phyloP scores from a whole-genome alignment of 106 monocot genomes.

The Dendrobium chrysotoxum region DNA sequence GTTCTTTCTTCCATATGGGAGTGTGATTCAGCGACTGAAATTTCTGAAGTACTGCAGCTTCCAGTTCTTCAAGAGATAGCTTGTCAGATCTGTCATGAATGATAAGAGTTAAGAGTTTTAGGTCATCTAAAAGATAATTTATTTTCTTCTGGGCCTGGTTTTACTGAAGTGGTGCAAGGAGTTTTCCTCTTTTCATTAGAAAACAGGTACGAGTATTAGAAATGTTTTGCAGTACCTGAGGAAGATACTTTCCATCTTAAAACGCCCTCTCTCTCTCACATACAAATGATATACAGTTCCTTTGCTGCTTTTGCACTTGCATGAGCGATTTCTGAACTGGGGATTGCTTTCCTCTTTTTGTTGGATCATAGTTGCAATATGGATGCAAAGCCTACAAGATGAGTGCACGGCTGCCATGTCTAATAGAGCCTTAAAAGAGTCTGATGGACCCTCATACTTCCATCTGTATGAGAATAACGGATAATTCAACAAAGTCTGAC shows the following conservation, averaged over 20 bases:
- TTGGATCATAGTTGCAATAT: constrained; percentile 60
- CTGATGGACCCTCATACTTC: constrained; percentile 84
- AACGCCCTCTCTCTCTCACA: constrained; percentile 79
- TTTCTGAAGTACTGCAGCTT: constrained; percentile 41
- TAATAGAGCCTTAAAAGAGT: constrained; percentile 84
- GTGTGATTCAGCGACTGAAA: constrained; percentile 50
- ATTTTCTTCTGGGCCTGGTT: not conserved
- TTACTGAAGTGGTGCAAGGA: not conserved
- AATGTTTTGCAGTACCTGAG: constrained; percentile 34
- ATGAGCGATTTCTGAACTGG: constrained; percentile 54
- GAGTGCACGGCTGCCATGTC: constrained; percentile 94
- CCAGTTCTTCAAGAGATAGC: constrained; percentile 39
- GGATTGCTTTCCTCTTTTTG: constrained; percentile 56
- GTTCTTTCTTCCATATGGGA: constrained; percentile 74
- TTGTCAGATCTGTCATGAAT: constrained; percentile 28
- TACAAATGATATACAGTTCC: constrained; percentile 63
- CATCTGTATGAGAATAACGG: constrained; percentile 31
- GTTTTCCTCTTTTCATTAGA: not conserved
- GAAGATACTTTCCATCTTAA: constrained; percentile 53
- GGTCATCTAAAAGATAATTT: not conserved
- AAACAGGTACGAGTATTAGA: not conserved
- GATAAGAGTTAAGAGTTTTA: not conserved
- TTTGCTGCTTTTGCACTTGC: constrained; percentile 49
- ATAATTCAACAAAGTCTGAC: not conserved
- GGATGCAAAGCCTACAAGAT: constrained; percentile 85